These are phyloP conservation scores for Tripterygium wilfordii DNA, from an alignment of 177 flowering plant genomes.

Conservation along the genomic window DNA sequence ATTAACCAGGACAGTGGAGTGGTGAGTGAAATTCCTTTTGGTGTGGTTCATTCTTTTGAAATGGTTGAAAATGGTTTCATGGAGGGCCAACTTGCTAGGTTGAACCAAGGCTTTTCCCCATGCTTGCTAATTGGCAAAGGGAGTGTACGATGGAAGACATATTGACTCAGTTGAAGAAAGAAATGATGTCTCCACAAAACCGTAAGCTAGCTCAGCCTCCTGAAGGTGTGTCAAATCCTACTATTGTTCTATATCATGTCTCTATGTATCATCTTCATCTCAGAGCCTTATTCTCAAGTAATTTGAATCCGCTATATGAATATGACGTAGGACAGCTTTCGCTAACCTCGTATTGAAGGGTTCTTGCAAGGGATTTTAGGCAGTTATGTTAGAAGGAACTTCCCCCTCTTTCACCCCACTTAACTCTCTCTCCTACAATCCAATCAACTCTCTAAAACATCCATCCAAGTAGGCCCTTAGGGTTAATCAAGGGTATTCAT, in stretches of 20 bases:
- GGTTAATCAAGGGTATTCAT: too few species aligned
- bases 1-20: constrained; percentile 76
- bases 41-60: neutral
- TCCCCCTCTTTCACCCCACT: too few species aligned
- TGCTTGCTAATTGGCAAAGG: constrained; percentile 75
- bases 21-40: constrained; percentile 32
- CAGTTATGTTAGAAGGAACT: too few species aligned
- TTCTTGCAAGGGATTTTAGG: too few species aligned
- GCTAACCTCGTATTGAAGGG: too few species aligned
- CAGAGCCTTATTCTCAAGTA: too few species aligned
- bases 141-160: constrained; percentile 82
- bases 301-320: too few species aligned
- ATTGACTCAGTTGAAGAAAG: constrained; percentile 71
- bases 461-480: too few species aligned
- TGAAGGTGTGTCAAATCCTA: constrained; percentile 45
- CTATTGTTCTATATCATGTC: neutral
- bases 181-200: constrained; percentile 78
- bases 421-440: too few species aligned
- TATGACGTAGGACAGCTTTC: too few species aligned
- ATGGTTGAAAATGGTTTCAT: constrained; percentile 4
- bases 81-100: constrained; percentile 38
- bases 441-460: too few species aligned
- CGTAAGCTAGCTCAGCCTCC: constrained; percentile 77
- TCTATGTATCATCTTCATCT: neutral
- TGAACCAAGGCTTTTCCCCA: constrained; percentile 67